Evolutionary conservation across 2,329 filamentous ascomycete species (phyloP), one percentile per base, ranked within the genome.

Genomic region (Ceratocystis albifundus): DNA sequence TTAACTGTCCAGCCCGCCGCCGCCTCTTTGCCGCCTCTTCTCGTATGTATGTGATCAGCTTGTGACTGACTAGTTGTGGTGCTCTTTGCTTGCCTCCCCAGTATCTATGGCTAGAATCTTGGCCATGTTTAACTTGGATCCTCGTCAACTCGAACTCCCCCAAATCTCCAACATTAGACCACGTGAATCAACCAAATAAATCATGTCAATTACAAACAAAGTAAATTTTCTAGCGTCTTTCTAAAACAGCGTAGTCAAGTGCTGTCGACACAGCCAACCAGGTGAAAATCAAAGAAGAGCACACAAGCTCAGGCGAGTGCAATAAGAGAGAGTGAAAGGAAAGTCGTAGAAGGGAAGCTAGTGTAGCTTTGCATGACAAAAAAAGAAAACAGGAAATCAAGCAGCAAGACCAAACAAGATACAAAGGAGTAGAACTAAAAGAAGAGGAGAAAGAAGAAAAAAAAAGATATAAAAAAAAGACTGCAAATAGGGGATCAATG

Each of bases 391-490:
- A 30, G 32, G 53, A 59, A 59, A 8, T 30, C 53, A n/a, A 10
- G 25, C 20, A 53, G 10, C 48, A 53, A 20, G 32, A 57, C 22
- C 28, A 59, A 59, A 59, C 6, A 59, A 30, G 28, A 32, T 17
- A 59, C 25, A 17, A 59, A 59, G 53, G 17, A 59, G 7, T 17
- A 28, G 28, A 17, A 59, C 22, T 15, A 50, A 41, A 28, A 25
- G 17, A 17, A 65, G 59, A 36, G 41, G 20, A 62, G 61, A 8
- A 64, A 46, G 6, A 59, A 32, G 30, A 61, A 66, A 67, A 66
- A 46, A 53, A 62, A 66, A 66, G 65, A 66, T 66, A 32, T 22
- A 62, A 30, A 20, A 10, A 36, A 22, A 59, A 55, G n/a, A 41
- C 36, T 41, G 36, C 36, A 41, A 41, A 4, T 41, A 25, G 48